Conservation (phyloP, 2,329 filamentous ascomycete genomes). For the Plenodomus tracheiphilus region DNA sequence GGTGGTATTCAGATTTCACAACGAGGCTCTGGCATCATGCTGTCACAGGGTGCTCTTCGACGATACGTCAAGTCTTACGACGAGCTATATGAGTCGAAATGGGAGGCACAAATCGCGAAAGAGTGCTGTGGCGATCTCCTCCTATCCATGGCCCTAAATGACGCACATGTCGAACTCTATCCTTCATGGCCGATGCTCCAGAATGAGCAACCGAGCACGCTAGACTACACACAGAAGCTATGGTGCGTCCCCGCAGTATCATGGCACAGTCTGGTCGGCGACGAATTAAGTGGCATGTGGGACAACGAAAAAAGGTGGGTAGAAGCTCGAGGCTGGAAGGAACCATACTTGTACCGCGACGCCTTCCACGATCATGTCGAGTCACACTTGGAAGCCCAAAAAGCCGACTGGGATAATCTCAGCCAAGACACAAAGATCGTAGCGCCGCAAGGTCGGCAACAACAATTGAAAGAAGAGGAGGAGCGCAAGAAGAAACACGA, state of each 20-base stretch:
- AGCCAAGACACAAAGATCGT: constrained; percentile 21
- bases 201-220: constrained; percentile 45
- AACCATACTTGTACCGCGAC: constrained; percentile 39
- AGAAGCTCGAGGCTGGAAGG: constrained; percentile 32
- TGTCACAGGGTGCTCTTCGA: constrained; percentile 47
- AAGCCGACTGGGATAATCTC: constrained; percentile 43
- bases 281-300: constrained; percentile 35
- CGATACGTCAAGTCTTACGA: constrained; percentile 37
- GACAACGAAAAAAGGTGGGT: constrained; percentile 40
- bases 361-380: constrained; percentile 37
- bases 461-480: constrained; percentile 14
- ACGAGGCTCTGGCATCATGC: constrained; percentile 48
- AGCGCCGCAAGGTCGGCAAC: constrained; percentile 17
- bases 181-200: constrained; percentile 50
- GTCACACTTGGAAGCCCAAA: constrained; percentile 31
- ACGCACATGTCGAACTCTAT: constrained; percentile 43
- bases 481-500: constrained; percentile 8
- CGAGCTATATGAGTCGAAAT: constrained; percentile 33
- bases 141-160: constrained; percentile 38
- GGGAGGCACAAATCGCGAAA: constrained; percentile 37
- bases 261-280: constrained; percentile 37
- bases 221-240: constrained; percentile 44
- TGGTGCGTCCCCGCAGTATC: constrained; percentile 51
- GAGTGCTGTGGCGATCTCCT: constrained; percentile 46
- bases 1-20: constrained; percentile 47